Percentiles rank a stretch among this genome's conserved stretches.
phyloP scores from a whole-genome alignment of 164 flowering plant genomes.

The Nymphaea colorata region DNA sequence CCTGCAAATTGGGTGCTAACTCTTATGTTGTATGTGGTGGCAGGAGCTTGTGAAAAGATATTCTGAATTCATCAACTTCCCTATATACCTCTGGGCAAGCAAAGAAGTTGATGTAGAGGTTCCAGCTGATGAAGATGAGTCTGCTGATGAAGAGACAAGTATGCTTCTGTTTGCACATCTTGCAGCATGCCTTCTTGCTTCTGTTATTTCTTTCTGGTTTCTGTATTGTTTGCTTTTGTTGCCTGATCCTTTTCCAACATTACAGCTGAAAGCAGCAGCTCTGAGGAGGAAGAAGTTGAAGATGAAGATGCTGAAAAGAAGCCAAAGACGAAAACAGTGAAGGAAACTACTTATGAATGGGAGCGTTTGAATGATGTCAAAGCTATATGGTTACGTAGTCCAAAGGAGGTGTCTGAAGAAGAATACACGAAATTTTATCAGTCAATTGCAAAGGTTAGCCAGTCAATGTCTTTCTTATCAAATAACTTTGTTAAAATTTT shows the following conservation, averaged over 20 bases:
- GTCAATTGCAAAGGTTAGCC: constrained; percentile 73
- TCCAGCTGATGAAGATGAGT: constrained; percentile 91
- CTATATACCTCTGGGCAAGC: constrained; percentile 81
- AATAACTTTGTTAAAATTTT: neutral
- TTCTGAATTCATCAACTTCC: constrained; percentile 96
- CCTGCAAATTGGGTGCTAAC: too few species aligned
- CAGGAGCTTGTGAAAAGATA: constrained; percentile 92
- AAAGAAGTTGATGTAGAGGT: constrained; percentile 89
- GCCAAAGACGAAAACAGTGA: constrained; percentile 74
- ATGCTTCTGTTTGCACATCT: constrained; percentile 8
- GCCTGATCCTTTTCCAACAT: neutral
- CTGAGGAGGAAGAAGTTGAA: constrained; percentile 59
- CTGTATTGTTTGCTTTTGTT: neutral
- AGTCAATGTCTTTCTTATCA: neutral
- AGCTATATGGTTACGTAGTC: constrained; percentile 89
- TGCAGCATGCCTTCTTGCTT: neutral
- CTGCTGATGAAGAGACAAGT: constrained; percentile 66
- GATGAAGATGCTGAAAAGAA: constrained; percentile 80
- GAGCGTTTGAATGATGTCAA: constrained; percentile 90
- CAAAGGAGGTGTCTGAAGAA: constrained; percentile 96
- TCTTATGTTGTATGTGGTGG: constrained; percentile 2
- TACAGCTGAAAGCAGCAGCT: constrained; percentile 51
- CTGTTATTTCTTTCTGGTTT: neutral
- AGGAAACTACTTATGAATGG: constrained; percentile 87
- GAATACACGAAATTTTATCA: constrained; percentile 88